These are phyloP conservation scores for Fusarium abutilonis DNA, from an alignment of 2,329 filamentous ascomycete genomes.

Conservation along the genomic window DNA sequence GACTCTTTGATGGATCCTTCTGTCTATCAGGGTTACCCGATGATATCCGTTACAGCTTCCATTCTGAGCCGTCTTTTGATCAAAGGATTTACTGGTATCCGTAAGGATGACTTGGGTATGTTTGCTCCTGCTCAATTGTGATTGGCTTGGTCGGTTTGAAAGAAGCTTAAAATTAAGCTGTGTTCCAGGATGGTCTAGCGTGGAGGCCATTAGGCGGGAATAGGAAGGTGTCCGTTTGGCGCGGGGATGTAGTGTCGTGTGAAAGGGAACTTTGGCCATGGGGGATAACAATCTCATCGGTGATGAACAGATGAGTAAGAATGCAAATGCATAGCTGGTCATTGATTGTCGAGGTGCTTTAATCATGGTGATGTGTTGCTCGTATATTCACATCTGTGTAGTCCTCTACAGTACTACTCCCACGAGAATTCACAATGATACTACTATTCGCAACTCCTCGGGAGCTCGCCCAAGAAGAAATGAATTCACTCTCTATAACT, in stretches of 20 bases:
- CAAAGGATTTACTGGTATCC: background rate
- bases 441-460: too few relatives aligned
- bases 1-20: too few relatives aligned
- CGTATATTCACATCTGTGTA: too few relatives aligned
- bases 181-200: constrained; percentile 22
- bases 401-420: too few relatives aligned
- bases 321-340: background rate
- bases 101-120: background rate
- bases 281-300: background rate
- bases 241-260: constrained; percentile 11
- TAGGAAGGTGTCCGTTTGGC: constrained; percentile 39
- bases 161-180: constrained; percentile 43
- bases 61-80: background rate
- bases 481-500: too few relatives aligned
- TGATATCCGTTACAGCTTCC: constrained; percentile 5
- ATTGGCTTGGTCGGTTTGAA: constrained; percentile 8
- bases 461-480: too few relatives aligned
- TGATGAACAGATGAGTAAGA: background rate
- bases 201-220: constrained; percentile 22
- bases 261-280: background rate
- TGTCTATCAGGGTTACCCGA: background rate
- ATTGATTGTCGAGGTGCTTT: too few relatives aligned
- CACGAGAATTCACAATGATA: too few relatives aligned
- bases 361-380: too few relatives aligned
- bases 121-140: constrained; percentile 11